Percentiles rank a stretch among this genome's conserved stretches.
Conservation (phyloP, 768 basidiomycete species). For the Kwoniella mangroviensis region DNA sequence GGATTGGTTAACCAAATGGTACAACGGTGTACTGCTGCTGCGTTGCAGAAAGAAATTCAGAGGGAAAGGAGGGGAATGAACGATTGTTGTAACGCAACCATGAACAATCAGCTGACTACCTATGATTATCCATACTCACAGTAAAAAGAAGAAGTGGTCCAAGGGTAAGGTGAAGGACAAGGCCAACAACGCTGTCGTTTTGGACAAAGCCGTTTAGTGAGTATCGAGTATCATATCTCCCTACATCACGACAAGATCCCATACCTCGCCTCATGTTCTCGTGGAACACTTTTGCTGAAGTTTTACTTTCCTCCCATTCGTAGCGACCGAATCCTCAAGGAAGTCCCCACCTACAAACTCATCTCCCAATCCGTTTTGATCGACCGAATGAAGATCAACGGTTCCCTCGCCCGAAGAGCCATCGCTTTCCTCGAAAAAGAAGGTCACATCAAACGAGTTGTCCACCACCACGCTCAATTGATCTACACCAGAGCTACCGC, state of each 20-base stretch:
- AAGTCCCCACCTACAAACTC: constrained; percentile 98
- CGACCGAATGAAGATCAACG: constrained; percentile 96
- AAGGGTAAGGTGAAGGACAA: constrained; percentile 99
- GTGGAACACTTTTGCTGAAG: too few species aligned
- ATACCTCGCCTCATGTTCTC: too few species aligned
- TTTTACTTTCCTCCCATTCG: too few species aligned
- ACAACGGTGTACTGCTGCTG: not conserved
- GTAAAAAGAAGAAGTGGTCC: constrained; percentile 99
- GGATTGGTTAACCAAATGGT: too few species aligned
- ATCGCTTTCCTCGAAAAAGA: constrained; percentile 93
- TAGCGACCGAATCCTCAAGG: constrained; percentile 77
- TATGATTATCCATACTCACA: constrained; percentile 17
- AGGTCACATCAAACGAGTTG: constrained; percentile 90
- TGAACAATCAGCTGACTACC: not conserved
- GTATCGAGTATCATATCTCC: too few species aligned
- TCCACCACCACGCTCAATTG: constrained; percentile 91
- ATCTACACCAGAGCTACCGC: constrained; percentile 71
- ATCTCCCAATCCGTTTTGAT: constrained; percentile 98
- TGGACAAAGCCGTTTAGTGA: constrained; percentile 83
- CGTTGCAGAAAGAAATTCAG: not conserved
- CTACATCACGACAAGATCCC: too few species aligned
- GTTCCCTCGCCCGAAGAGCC: constrained; percentile 86
- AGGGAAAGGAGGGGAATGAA: not conserved
- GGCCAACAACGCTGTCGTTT: constrained; percentile 91
- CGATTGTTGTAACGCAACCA: not conserved